phyloP scores from a whole-genome alignment of 139 green algal genomes.

The Chlamydomonas urium region DNA sequence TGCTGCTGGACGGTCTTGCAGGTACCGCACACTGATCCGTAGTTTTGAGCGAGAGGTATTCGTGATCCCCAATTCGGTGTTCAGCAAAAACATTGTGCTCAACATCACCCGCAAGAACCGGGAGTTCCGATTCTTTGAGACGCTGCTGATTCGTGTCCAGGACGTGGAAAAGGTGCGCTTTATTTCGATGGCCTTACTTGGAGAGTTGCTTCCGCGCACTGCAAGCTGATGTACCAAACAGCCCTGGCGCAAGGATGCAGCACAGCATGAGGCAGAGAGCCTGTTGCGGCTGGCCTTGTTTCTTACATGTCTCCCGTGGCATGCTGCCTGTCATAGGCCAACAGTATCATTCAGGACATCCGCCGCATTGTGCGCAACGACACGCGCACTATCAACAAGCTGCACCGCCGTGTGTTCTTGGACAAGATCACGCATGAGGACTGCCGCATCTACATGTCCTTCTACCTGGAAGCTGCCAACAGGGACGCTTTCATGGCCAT shows the following conservation, averaged over 20 bases:
- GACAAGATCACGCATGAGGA: slow-evolving; percentile 63
- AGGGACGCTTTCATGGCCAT: slow-evolving; percentile 81
- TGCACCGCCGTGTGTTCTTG: slow-evolving; percentile 85
- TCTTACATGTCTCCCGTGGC: background rate
- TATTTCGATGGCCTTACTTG: too few species aligned
- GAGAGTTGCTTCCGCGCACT: slow-evolving; percentile 4
- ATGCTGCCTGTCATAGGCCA: slow-evolving; percentile 27
- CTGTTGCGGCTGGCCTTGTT: background rate
- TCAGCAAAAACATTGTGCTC: slow-evolving; percentile 85
- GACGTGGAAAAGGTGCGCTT: slow-evolving; percentile 69
- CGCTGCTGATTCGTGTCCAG: slow-evolving; percentile 55
- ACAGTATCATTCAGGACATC: slow-evolving; percentile 58
- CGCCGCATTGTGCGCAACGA: slow-evolving; percentile 75
- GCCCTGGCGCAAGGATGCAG: too few species aligned
- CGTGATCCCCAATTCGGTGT: slow-evolving; percentile 72
- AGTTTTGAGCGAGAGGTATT: slow-evolving; percentile 77
- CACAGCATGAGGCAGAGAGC: too few species aligned
- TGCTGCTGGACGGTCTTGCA: too few species aligned
- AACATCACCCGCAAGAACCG: slow-evolving; percentile 82
- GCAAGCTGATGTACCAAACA: too few species aligned
- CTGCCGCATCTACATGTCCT: slow-evolving; percentile 38
- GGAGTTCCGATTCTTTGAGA: slow-evolving; percentile 88
- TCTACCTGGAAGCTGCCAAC: slow-evolving; percentile 77
- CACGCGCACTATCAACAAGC: slow-evolving; percentile 81
- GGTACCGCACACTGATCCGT: slow-evolving; percentile 43